These are phyloP conservation scores for Phalaenopsis equestris DNA, from an alignment of 106 monocot species.

Conservation along the genomic window DNA sequence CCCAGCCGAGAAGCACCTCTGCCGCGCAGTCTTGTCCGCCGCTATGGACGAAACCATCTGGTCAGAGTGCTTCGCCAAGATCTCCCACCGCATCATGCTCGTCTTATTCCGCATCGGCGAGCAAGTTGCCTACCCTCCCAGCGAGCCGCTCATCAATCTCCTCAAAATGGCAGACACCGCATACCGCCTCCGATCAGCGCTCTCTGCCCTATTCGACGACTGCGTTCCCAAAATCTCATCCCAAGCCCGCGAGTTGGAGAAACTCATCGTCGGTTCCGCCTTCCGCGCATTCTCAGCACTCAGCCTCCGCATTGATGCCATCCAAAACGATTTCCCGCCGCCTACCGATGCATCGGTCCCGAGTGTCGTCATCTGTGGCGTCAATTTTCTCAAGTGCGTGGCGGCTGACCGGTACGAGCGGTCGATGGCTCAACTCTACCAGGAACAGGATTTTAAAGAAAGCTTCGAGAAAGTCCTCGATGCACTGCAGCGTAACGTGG, in stretches of 20 bases:
- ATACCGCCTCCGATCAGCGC: constrained; percentile 7
- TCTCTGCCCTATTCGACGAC: constrained; percentile 31
- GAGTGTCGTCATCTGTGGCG: constrained; percentile 26
- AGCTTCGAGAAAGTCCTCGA: constrained; percentile 17
- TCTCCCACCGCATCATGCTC: constrained; percentile 42
- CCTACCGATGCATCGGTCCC: constrained; percentile 23
- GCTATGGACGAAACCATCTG: constrained; percentile 31
- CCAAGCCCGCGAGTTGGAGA: constrained; percentile 39
- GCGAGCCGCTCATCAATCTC: constrained; percentile 50
- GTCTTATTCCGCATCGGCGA: constrained; percentile 54
- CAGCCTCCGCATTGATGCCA: not conserved
- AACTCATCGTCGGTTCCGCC: constrained; percentile 31
- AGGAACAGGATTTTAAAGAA: constrained; percentile 2
- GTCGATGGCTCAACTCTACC: constrained; percentile 25
- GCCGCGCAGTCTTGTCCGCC: constrained; percentile 17
- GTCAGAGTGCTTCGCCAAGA: constrained; percentile 41
- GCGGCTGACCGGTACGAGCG: constrained; percentile 12
- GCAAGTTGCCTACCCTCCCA: constrained; percentile 32
- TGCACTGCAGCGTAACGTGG: constrained; percentile 32
- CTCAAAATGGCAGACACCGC: constrained; percentile 41
- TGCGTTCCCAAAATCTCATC: constrained; percentile 20
- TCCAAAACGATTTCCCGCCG: constrained; percentile 13
- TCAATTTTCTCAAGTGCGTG: constrained; percentile 38
- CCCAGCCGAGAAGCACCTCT: constrained; percentile 36
- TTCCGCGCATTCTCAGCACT: constrained; percentile 34